Base-by-base conservation (phyloP, 352 stramenopile genomes). In the Globisporangium splendens region DNA sequence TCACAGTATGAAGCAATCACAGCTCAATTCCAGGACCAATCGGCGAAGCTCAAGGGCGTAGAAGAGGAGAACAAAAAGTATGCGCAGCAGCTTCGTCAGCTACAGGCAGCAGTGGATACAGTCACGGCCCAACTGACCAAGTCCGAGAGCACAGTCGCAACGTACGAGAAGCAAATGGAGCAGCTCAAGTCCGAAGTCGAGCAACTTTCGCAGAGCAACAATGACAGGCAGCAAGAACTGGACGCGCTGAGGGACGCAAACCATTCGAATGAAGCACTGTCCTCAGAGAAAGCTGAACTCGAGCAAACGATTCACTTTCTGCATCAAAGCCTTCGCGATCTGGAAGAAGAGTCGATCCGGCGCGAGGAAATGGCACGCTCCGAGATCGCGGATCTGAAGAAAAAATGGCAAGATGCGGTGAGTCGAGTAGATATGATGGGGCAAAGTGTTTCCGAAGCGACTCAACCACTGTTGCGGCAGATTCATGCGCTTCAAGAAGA, bases 391-490 rank as follows among this genome's bases (percentile, higher is more conserved):
- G 70, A 81, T 33, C 53, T 89, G 46, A 94, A 91, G 63, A 70
- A 69, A n/a, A 90, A 91, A 62, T 94, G 82, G 79, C 79, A 91
- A 53, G 79, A 89, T 14, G 82, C 82, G 0, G 64, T 91, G n/a
- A 64, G 51, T 17, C 77, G 80, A 18, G 77, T 94, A 39, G 84
- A 94, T 24, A 63, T 73, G 53, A 65, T 94, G 22, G 82, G 79
- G 0, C 74, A 86, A 35, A 88, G 77, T 48, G 65, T 91, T 13
- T 83, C 70, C 0, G 84, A 91, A 35, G 82, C 84, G 3, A 92
- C 84, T 11, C 77, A 90, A 51, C 84, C 84, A n/a, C 65, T 94
- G 7, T 53, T 90, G 43, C 78, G 74, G 10, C 84, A 94, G 61
- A 86, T 94, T 49, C 68, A 85, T 43, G 69, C 65, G 20, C 64